Evolutionary conservation across 805 yeast species (phyloP).

Genomic region (Yarrowia yakushimensis): DNA sequence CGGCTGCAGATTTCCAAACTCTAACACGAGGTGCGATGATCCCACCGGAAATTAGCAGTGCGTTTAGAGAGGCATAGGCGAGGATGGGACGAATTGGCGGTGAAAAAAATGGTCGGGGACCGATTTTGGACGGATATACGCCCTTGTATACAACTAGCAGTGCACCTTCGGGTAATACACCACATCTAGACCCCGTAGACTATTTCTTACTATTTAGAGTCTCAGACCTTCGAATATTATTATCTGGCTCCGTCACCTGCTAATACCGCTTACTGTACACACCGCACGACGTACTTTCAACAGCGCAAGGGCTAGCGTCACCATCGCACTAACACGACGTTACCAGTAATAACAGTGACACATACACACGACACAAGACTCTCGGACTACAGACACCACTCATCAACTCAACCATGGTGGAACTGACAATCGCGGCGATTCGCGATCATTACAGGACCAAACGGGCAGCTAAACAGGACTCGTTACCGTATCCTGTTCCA

Average conservation of each 20-base stretch:
- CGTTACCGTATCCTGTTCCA: conserved; percentile 10
- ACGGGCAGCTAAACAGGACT: conserved; percentile 5
- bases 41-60: conserved; percentile 3
- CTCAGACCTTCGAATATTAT: not conserved
- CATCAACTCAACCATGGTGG: conserved; percentile 1
- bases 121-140: no score
- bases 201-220: not conserved
- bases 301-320: not conserved
- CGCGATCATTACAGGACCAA: conserved; percentile 4
- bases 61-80: not conserved
- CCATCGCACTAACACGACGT: no score
- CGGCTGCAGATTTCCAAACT: not conserved
- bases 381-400: not conserved
- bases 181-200: not conserved
- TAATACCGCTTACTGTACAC: not conserved
- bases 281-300: not conserved
- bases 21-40: conserved; percentile 1
- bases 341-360: no score
- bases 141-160: no score
- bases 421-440: conserved; percentile 14
- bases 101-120: no score
- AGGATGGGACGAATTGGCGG: no score
- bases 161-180: not conserved
- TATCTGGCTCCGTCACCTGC: not conserved
- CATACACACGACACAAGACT: not conserved